These are phyloP conservation scores for Parathielavia appendiculata DNA, from an alignment of 495 filamentous ascomycete species.

Conservation along the genomic window DNA sequence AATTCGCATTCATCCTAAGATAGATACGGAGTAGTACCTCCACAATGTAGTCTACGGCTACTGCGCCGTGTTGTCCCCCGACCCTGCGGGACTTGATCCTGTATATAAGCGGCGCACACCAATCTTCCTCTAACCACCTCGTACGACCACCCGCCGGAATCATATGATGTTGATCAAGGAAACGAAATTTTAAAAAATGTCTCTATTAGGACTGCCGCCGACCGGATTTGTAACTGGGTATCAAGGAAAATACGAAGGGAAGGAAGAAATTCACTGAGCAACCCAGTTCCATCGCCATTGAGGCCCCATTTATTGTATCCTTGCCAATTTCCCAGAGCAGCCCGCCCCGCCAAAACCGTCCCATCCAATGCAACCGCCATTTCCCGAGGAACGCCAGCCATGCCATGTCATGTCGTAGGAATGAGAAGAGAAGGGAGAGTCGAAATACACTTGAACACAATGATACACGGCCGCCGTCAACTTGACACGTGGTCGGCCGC, in stretches of 20 bases:
- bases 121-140: neutral
- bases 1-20: too few relatives aligned
- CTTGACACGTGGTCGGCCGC: neutral
- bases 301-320: neutral
- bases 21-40: too few relatives aligned
- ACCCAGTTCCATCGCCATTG: neutral
- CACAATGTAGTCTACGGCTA: too few relatives aligned
- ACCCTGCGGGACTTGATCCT: neutral
- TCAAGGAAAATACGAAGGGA: conserved; percentile 2
- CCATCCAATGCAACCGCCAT: neutral
- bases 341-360: neutral
- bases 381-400: neutral
- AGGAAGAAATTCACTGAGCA: neutral
- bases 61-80: neutral
- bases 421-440: neutral
- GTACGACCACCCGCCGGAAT: neutral
- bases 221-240: conserved; percentile 2
- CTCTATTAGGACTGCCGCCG: conserved; percentile 7
- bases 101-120: neutral
- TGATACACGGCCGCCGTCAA: neutral
- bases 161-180: neutral
- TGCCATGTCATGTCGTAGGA: neutral
- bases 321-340: neutral
- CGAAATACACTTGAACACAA: neutral
- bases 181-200: neutral